Conservation (phyloP, 2,329 filamentous ascomycete species). For the Lachnum nothofagi region DNA sequence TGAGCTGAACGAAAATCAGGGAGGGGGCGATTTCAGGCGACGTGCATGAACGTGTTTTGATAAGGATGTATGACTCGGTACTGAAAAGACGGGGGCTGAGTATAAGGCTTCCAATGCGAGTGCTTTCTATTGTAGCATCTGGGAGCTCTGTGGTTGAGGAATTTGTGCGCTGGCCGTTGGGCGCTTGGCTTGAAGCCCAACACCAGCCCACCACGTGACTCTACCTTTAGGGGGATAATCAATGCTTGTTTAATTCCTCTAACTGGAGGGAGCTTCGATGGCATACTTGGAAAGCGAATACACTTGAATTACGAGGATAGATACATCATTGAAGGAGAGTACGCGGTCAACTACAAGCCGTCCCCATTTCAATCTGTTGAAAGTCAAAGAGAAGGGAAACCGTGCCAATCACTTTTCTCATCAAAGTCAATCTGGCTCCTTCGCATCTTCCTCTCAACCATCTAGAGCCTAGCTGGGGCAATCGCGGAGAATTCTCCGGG, state of each 20-base stretch:
- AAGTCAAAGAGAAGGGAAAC: neutral
- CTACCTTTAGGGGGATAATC: no score
- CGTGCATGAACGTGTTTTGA: constrained; percentile 15
- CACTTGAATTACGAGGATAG: neutral
- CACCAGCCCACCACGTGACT: no score
- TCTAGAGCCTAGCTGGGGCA: constrained; percentile 20
- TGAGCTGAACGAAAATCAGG: neutral
- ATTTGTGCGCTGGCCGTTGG: neutral
- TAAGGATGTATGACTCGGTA: neutral
- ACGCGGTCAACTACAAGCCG: neutral
- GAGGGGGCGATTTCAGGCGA: neutral
- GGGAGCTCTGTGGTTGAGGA: neutral
- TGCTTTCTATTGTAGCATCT: constrained; percentile 4
- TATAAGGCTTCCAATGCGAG: neutral
- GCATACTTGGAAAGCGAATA: no score
- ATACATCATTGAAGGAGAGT: neutral
- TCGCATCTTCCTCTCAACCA: neutral
- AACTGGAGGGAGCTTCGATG: no score
- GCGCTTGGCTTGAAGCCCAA: no score
- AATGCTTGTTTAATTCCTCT: no score
- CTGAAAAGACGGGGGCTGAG: neutral
- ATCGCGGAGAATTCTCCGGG: constrained; percentile 40
- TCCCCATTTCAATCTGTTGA: neutral
- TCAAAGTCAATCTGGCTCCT: neutral
- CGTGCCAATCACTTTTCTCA: neutral